phyloP scores from a whole-genome alignment of 1,284 basidiomycete genomes.

The Mycena sp. region DNA sequence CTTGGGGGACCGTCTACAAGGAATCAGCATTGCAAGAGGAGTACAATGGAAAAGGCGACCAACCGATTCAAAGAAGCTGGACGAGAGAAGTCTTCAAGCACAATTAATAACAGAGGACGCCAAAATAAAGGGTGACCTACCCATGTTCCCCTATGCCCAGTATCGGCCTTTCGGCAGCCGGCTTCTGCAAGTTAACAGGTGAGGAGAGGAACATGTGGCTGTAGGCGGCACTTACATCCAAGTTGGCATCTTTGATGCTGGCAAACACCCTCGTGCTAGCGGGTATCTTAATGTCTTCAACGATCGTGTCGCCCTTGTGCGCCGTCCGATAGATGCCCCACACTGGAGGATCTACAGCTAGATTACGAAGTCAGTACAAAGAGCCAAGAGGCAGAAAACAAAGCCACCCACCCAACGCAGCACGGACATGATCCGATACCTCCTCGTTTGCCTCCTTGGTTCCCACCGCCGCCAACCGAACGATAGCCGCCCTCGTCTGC shows the following conservation, averaged over 20 bases:
- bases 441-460: conserved; percentile 38
- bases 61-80: conserved; percentile 55
- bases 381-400: background rate
- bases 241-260: background rate
- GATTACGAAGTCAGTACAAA: conserved; percentile 2
- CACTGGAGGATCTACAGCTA: conserved; percentile 34
- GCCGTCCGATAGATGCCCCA: conserved; percentile 28
- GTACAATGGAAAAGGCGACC: conserved; percentile 14
- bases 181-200: too few relatives aligned
- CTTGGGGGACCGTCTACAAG: conserved; percentile 49
- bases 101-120: background rate
- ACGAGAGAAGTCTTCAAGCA: conserved; percentile 48
- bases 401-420: conserved; percentile 59
- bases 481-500: conserved; percentile 54
- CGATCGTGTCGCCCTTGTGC: too few relatives aligned
- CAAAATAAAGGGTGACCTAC: background rate
- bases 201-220: too few relatives aligned
- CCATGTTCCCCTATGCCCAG: too few relatives aligned
- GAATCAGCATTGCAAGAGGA: background rate
- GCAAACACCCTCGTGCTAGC: too few relatives aligned
- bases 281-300: too few relatives aligned
- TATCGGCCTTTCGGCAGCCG: too few relatives aligned
- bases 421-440: conserved; percentile 57
- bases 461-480: conserved; percentile 42
- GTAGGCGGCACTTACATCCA: too few relatives aligned